Percentiles rank a stretch among this genome's conserved stretches.
These are phyloP conservation scores for Jackrogersella multiformis DNA, from an alignment of 495 filamentous ascomycete species.

Conservation along the genomic window DNA sequence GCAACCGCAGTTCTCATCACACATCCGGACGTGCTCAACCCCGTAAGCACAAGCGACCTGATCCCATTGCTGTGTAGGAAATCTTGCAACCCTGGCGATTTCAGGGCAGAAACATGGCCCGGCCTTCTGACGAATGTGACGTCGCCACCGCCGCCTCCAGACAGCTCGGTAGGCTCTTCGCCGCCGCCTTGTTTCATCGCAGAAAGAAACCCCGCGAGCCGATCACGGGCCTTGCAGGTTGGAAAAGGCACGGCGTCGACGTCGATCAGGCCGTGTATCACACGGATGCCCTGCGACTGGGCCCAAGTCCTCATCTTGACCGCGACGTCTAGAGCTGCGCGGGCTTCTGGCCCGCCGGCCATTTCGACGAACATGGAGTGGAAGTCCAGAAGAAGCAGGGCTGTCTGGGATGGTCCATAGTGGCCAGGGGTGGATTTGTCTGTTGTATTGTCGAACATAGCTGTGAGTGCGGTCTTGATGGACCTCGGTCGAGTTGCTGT, in stretches of 20 bases:
- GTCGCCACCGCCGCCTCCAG: slow-evolving; percentile 23
- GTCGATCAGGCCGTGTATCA: slow-evolving; percentile 47
- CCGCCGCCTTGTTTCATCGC: slow-evolving; percentile 26
- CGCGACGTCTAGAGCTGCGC: slow-evolving; percentile 36
- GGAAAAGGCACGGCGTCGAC: slow-evolving; percentile 33
- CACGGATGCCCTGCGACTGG: slow-evolving; percentile 39
- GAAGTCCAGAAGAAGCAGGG: slow-evolving; percentile 49
- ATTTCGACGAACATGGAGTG: slow-evolving; percentile 40
- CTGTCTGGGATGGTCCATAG: slow-evolving; percentile 46
- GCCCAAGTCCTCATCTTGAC: slow-evolving; percentile 9
- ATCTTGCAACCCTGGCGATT: slow-evolving; percentile 42
- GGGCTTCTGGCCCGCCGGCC: slow-evolving; percentile 13
- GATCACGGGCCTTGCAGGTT: slow-evolving; percentile 36
- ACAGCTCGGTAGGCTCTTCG: slow-evolving; percentile 38
- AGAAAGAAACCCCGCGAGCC: slow-evolving; percentile 7
- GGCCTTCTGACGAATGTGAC: slow-evolving; percentile 40
- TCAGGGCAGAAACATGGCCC: slow-evolving; percentile 46
- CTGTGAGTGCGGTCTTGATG: background rate
- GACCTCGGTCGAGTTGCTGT: background rate
- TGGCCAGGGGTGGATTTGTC: slow-evolving; percentile 1
- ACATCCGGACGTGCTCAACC: slow-evolving; percentile 45
- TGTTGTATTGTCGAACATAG: slow-evolving; percentile 2
- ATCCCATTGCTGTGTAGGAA: slow-evolving; percentile 42
- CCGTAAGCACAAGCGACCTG: slow-evolving; percentile 41
- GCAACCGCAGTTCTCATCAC: slow-evolving; percentile 44